phyloP scores from a whole-genome alignment of 208 protist species.

The Crithidia mellificae region DNA sequence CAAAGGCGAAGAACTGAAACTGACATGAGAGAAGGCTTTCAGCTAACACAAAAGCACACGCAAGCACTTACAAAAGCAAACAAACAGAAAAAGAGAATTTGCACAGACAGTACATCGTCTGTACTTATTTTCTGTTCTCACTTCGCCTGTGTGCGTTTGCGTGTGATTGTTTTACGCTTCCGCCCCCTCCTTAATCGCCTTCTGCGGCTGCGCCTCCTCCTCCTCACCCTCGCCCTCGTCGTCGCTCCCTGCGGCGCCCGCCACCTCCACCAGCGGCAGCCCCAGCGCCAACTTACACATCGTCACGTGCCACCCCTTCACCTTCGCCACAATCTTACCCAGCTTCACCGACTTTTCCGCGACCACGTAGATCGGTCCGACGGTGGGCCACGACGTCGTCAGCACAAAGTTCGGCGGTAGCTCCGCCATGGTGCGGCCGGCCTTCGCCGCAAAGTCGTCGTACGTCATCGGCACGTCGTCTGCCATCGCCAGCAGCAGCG shows the following conservation, averaged over 20 bases:
- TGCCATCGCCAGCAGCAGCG: slow-evolving; percentile 48
- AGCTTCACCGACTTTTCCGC: slow-evolving; percentile 54
- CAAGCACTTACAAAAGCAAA: too few species aligned
- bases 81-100: too few species aligned
- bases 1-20: too few species aligned
- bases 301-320: slow-evolving; percentile 65
- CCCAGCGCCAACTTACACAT: slow-evolving; percentile 60
- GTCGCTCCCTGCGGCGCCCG: slow-evolving; percentile 9
- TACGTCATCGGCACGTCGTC: slow-evolving; percentile 36
- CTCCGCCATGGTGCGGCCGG: slow-evolving; percentile 21
- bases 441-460: slow-evolving; percentile 39
- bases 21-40: too few species aligned
- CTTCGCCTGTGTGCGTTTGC: too few species aligned
- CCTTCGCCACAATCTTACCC: slow-evolving; percentile 64
- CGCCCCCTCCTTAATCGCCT: neutral
- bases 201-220: neutral
- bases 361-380: slow-evolving; percentile 51
- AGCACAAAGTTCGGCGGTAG: slow-evolving; percentile 60
- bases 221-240: slow-evolving; percentile 10
- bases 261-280: slow-evolving; percentile 40
- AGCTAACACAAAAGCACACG: too few species aligned
- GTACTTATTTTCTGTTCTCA: too few species aligned
- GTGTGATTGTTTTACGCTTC: neutral
- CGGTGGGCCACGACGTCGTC: slow-evolving; percentile 38
- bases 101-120: too few species aligned